Evolutionary conservation across 2,329 filamentous ascomycete species (phyloP).

Genomic region (Penicillium sp.): DNA sequence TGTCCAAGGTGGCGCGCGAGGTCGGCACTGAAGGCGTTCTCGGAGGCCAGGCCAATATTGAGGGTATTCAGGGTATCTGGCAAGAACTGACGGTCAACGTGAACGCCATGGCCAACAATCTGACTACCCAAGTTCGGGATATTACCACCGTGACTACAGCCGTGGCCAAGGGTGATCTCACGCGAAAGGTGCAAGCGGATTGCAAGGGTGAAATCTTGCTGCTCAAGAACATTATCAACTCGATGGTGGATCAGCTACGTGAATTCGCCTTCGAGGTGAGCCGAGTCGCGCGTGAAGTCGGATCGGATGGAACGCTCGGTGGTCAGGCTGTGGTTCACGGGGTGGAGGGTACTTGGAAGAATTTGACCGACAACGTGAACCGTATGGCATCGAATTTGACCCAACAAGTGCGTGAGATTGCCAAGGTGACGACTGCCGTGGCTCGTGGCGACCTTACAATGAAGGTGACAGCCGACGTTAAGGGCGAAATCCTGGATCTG

Average conservation of each 20-base stretch:
- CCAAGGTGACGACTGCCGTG: slow-evolving; percentile 90
- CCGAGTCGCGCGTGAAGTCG: slow-evolving; percentile 88
- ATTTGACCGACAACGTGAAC: slow-evolving; percentile 90
- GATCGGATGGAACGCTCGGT: slow-evolving; percentile 86
- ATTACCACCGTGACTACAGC: slow-evolving; percentile 77
- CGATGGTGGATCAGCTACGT: slow-evolving; percentile 93
- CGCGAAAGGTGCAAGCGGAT: slow-evolving; percentile 89
- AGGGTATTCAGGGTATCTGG: slow-evolving; percentile 81
- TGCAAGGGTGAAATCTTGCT: slow-evolving; percentile 85
- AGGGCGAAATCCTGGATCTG: slow-evolving; percentile 86
- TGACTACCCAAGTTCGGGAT: slow-evolving; percentile 86
- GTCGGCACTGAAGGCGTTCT: slow-evolving; percentile 79
- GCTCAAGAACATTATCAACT: slow-evolving; percentile 96
- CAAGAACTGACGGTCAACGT: slow-evolving; percentile 80
- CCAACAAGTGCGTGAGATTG: slow-evolving; percentile 93
- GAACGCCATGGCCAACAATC: slow-evolving; percentile 80
- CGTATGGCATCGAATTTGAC: slow-evolving; percentile 97
- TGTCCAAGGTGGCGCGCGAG: slow-evolving; percentile 75
- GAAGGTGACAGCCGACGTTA: slow-evolving; percentile 88
- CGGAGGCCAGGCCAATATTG: slow-evolving; percentile 76
- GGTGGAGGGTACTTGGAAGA: slow-evolving; percentile 92
- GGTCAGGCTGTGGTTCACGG: slow-evolving; percentile 92
- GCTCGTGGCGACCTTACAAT: slow-evolving; percentile 87
- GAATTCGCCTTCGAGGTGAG: slow-evolving; percentile 95
- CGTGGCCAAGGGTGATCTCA: slow-evolving; percentile 77